Evolutionary conservation across 106 monocot genomes (phyloP).

Genomic region (Posidonia australis): DNA sequence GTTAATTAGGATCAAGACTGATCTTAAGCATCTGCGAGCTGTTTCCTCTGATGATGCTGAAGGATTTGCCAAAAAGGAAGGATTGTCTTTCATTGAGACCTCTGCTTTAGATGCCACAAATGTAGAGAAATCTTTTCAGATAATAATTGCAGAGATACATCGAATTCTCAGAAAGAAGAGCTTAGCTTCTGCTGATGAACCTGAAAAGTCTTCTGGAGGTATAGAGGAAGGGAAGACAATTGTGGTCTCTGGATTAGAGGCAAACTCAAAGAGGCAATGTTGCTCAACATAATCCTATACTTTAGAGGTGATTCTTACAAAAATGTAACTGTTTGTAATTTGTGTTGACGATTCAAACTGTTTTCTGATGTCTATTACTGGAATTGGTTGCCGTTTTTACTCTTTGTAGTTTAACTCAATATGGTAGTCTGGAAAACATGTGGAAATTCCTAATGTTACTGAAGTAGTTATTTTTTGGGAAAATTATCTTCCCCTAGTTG

Average conservation of each 20-base stretch:
- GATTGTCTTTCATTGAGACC: too few relatives aligned
- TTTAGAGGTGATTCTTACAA: conserved; percentile 15
- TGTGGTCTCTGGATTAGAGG: conserved; percentile 7
- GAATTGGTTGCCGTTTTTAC: background rate
- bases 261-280: conserved; percentile 10
- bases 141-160: conserved; percentile 17
- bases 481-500: too few relatives aligned
- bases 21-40: conserved; percentile 24
- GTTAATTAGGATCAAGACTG: conserved; percentile 27
- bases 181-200: conserved; percentile 8
- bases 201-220: background rate
- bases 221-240: conserved; percentile 23
- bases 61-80: too few relatives aligned
- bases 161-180: conserved; percentile 22
- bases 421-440: too few relatives aligned
- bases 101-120: conserved; percentile 26
- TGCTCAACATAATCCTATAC: conserved; percentile 10
- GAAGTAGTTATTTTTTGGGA: too few relatives aligned
- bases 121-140: conserved; percentile 32
- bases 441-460: too few relatives aligned
- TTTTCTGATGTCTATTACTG: background rate
- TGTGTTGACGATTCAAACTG: background rate
- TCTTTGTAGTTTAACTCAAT: too few relatives aligned
- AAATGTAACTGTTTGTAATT: background rate
- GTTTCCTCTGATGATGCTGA: conserved; percentile 24